phyloP scores from a whole-genome alignment of 768 basidiomycete species.

The Albatrellus ellisii region DNA sequence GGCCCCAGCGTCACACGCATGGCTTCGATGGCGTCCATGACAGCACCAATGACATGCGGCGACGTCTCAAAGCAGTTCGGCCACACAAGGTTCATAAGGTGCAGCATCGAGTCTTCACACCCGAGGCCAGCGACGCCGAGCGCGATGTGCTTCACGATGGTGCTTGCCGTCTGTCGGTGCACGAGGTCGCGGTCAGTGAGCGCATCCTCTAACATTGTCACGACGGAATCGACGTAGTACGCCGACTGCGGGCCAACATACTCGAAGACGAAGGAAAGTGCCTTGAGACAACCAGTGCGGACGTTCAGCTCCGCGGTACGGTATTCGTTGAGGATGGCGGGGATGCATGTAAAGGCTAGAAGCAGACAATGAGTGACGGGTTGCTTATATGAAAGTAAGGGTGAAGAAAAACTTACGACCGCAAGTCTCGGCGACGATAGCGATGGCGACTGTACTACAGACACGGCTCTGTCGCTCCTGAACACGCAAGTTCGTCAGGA shows the following conservation, averaged over 20 bases:
- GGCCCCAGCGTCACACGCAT: constrained; percentile 96
- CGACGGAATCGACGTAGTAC: constrained; percentile 94
- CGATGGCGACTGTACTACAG: constrained; percentile 96
- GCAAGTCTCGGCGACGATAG: constrained; percentile 89
- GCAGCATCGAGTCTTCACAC: constrained; percentile 95
- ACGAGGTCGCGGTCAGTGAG: constrained; percentile 97
- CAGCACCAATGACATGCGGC: constrained; percentile 94
- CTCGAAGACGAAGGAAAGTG: constrained; percentile 97
- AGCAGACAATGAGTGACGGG: constrained; percentile 8
- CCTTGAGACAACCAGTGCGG: constrained; percentile 96
- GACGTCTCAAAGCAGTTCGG: constrained; percentile 98
- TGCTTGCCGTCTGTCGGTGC: constrained; percentile 94
- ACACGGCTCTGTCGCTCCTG: constrained; percentile 99
- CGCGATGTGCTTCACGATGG: constrained; percentile 96
- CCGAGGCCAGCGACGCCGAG: constrained; percentile 95
- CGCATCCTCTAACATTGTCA: constrained; percentile 97
- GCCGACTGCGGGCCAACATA: constrained; percentile 96
- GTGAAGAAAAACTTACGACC: constrained; percentile 33
- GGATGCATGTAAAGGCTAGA: constrained; percentile 92
- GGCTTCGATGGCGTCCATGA: constrained; percentile 96
- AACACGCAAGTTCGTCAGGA: constrained; percentile 92
- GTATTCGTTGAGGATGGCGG: constrained; percentile 97
- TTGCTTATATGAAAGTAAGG: neutral
- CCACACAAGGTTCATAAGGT: constrained; percentile 97
- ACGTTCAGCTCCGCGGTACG: constrained; percentile 97